phyloP scores from a whole-genome alignment of 2,329 filamentous ascomycete genomes.

The Stachybotrys elegans region DNA sequence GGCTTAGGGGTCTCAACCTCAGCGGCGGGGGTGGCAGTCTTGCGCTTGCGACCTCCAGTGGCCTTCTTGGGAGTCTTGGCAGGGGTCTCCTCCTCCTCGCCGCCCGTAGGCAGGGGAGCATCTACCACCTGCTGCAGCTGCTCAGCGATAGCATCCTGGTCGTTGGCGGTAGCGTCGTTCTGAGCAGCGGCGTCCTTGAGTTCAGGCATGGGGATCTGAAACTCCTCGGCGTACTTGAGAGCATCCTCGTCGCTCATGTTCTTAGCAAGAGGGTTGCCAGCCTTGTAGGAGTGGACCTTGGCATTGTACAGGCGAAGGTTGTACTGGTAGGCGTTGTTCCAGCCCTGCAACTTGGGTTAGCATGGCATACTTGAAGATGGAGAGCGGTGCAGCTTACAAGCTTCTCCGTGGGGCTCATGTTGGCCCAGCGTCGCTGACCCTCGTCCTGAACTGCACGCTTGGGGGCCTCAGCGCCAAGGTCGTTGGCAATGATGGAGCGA shows the following conservation, averaged over 20 bases:
- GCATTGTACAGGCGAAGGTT: conserved; percentile 63
- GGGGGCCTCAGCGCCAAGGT: conserved; percentile 68
- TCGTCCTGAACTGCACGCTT: conserved; percentile 86
- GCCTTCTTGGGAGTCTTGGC: conserved; percentile 56
- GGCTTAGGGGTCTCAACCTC: conserved; percentile 34
- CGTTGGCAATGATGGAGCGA: conserved; percentile 73
- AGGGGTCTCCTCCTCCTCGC: conserved; percentile 39
- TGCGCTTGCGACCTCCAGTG: conserved; percentile 48
- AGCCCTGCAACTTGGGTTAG: conserved; percentile 34
- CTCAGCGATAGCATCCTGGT: conserved; percentile 54
- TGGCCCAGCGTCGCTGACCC: conserved; percentile 79
- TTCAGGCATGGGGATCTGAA: conserved; percentile 48
- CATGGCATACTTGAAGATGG: not conserved
- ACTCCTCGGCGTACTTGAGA: conserved; percentile 54
- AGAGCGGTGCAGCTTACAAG: conserved; percentile 29
- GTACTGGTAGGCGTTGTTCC: conserved; percentile 64
- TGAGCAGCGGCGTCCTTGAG: conserved; percentile 36
- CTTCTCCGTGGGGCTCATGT: conserved; percentile 72
- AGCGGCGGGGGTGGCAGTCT: conserved; percentile 43
- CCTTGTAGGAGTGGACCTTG: conserved; percentile 60
- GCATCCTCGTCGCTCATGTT: conserved; percentile 59
- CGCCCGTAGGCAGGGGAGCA: conserved; percentile 26
- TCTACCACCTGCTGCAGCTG: conserved; percentile 45
- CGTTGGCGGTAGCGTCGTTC: conserved; percentile 29
- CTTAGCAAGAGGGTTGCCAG: conserved; percentile 52